A percentile compares a stretch with the other conserved stretches of the same genome.
These are phyloP conservation scores for Euphorbia lathyris DNA, from an alignment of 345 rosid species.

Conservation along the genomic window DNA sequence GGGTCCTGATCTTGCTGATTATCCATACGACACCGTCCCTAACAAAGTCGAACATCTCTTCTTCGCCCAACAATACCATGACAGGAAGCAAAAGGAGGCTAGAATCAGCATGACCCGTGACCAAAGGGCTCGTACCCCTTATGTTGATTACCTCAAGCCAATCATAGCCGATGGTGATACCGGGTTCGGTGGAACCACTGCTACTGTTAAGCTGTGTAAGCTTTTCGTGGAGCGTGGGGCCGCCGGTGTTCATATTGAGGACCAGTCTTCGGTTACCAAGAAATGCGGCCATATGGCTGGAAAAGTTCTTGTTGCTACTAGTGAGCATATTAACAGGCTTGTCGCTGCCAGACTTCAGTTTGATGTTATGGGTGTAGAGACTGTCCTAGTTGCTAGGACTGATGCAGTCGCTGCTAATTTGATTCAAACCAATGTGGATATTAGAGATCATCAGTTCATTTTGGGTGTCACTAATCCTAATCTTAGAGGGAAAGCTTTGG, in stretches of 20 bases:
- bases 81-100: conserved; percentile 86
- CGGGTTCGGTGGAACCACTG: conserved; percentile 90
- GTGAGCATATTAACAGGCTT: conserved; percentile 86
- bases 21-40: conserved; percentile 92
- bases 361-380: conserved; percentile 93
- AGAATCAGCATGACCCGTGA: conserved; percentile 86
- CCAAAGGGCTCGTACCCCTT: conserved; percentile 78
- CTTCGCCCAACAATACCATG: conserved; percentile 93
- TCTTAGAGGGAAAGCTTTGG: conserved; percentile 60
- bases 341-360: conserved; percentile 95
- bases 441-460: conserved; percentile 89
- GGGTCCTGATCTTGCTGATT: conserved; percentile 97
- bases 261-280: conserved; percentile 90
- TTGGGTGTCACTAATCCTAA: conserved; percentile 81
- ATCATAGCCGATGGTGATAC: conserved; percentile 98
- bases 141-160: conserved; percentile 86
- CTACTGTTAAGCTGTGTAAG: conserved; percentile 94
- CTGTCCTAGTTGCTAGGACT: conserved; percentile 84
- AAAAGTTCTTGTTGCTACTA: conserved; percentile 85
- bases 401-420: conserved; percentile 84
- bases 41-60: conserved; percentile 94
- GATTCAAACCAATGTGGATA: conserved; percentile 81
- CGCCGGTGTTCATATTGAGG: conserved; percentile 94
- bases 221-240: conserved; percentile 94
- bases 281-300: conserved; percentile 99